phyloP scores from a whole-genome alignment of 805 yeast genomes.

The Barnettozyma sp. region DNA sequence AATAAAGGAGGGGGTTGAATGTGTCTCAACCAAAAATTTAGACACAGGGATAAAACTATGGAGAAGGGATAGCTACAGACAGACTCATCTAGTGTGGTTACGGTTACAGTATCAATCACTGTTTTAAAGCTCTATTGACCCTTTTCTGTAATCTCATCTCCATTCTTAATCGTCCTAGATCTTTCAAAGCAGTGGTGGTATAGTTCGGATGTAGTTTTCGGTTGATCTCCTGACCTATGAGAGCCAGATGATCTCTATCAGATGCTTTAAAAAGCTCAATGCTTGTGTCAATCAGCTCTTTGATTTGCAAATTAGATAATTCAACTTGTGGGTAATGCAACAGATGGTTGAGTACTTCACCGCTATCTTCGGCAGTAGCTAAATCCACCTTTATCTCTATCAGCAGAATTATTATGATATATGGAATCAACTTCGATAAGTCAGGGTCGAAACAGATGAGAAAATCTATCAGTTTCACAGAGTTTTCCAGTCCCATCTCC shows the following conservation, averaged over 20 bases:
- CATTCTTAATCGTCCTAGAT: conserved; percentile 38
- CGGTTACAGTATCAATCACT: background rate
- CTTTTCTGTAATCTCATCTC: conserved; percentile 42
- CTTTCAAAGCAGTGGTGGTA: conserved; percentile 32
- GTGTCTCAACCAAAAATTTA: too few species aligned
- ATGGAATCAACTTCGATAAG: conserved; percentile 31
- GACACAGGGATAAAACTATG: too few species aligned
- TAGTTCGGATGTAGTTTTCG: conserved; percentile 34
- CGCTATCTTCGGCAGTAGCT: conserved; percentile 39
- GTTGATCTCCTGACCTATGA: conserved; percentile 36
- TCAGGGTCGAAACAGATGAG: conserved; percentile 28
- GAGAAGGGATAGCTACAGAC: too few species aligned
- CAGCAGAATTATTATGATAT: conserved; percentile 34
- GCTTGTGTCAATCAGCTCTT: conserved; percentile 29
- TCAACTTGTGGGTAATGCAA: conserved; percentile 37
- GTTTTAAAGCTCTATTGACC: conserved; percentile 24
- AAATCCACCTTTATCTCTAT: conserved; percentile 39
- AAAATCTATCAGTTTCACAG: conserved; percentile 37
- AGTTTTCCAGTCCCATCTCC: conserved; percentile 36
- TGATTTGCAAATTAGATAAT: conserved; percentile 25
- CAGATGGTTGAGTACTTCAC: conserved; percentile 39
- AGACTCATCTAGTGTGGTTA: too few species aligned
- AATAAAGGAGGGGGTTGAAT: too few species aligned
- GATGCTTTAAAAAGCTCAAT: conserved; percentile 28
- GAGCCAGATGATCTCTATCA: conserved; percentile 27